Conservation (phyloP, 2,329 filamentous ascomycete genomes). For the Mollisiaceae sp. region DNA sequence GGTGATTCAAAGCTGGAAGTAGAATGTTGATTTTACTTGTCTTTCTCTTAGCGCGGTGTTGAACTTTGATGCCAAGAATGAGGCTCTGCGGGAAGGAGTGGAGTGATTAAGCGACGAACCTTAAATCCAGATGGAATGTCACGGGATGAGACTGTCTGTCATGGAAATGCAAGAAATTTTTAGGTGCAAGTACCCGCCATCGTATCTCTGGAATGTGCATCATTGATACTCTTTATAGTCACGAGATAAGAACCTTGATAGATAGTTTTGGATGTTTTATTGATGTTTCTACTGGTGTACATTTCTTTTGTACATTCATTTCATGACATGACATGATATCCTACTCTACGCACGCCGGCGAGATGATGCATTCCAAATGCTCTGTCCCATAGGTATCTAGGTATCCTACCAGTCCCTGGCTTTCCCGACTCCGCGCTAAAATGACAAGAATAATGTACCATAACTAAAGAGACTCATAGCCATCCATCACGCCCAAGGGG, state of each 20-base stretch:
- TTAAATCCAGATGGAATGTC: slow-evolving; percentile 15
- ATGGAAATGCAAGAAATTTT: neutral
- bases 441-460: slow-evolving; percentile 1
- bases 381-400: slow-evolving; percentile 15
- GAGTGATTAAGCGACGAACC: slow-evolving; percentile 18
- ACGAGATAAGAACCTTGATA: neutral
- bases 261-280: slow-evolving; percentile 2
- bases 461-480: slow-evolving; percentile 20
- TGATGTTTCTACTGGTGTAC: slow-evolving; percentile 13
- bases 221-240: neutral
- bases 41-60: slow-evolving; percentile 12
- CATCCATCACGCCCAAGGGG: slow-evolving; percentile 21
- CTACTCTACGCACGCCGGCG: slow-evolving; percentile 24
- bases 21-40: slow-evolving; percentile 11
- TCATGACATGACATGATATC: neutral
- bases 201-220: too few species aligned
- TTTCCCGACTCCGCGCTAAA: slow-evolving; percentile 28
- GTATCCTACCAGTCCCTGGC: neutral
- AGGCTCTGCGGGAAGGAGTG: slow-evolving; percentile 27
- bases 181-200: too few species aligned
- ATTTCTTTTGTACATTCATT: slow-evolving; percentile 14
- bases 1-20: neutral
- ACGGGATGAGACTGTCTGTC: neutral
- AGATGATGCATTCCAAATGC: slow-evolving; percentile 8
- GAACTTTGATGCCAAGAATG: slow-evolving; percentile 30